Evolutionary conservation across 768 basidiomycete species (phyloP).

Genomic region (Cyclocybe cylindracea): DNA sequence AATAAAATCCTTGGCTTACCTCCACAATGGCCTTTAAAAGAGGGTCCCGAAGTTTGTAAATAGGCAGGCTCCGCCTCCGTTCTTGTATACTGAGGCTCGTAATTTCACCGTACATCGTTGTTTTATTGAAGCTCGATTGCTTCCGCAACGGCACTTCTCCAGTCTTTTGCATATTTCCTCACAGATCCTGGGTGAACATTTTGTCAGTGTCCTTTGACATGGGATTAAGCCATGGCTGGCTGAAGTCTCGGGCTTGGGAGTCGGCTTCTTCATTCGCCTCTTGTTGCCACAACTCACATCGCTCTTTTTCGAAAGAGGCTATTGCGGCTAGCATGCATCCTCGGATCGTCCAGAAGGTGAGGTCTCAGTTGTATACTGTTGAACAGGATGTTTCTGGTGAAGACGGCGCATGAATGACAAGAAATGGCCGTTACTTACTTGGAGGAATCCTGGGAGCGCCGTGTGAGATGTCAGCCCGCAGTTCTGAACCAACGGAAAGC

Average conservation of each 20-base stretch:
- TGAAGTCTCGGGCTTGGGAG: slow-evolving; percentile 92
- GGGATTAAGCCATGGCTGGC: slow-evolving; percentile 96
- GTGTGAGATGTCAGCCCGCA: no score
- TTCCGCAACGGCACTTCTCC: slow-evolving; percentile 89
- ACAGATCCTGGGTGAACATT: slow-evolving; percentile 90
- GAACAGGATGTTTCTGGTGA: no score
- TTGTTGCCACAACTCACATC: slow-evolving; percentile 91
- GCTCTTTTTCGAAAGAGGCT: slow-evolving; percentile 93
- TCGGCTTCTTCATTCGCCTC: slow-evolving; percentile 94
- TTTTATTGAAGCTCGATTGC: slow-evolving; percentile 90
- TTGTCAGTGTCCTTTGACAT: slow-evolving; percentile 89
- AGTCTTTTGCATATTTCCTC: slow-evolving; percentile 80
- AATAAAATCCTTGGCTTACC: slow-evolving; percentile 45
- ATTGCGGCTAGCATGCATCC: no score
- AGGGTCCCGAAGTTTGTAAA: slow-evolving; percentile 91
- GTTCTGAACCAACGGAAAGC: no score
- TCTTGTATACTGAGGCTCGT: slow-evolving; percentile 91
- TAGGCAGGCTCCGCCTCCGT: slow-evolving; percentile 87
- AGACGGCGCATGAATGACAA: no score
- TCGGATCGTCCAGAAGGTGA: no score
- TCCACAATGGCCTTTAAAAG: slow-evolving; percentile 88
- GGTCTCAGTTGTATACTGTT: no score
- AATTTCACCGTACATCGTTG: slow-evolving; percentile 93
- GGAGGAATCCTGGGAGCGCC: no score
- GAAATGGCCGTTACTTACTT: no score